A percentile compares a stretch with the other conserved stretches of the same genome.
Conservation (phyloP, 257 asterid species). For the Ballota nigra region DNA sequence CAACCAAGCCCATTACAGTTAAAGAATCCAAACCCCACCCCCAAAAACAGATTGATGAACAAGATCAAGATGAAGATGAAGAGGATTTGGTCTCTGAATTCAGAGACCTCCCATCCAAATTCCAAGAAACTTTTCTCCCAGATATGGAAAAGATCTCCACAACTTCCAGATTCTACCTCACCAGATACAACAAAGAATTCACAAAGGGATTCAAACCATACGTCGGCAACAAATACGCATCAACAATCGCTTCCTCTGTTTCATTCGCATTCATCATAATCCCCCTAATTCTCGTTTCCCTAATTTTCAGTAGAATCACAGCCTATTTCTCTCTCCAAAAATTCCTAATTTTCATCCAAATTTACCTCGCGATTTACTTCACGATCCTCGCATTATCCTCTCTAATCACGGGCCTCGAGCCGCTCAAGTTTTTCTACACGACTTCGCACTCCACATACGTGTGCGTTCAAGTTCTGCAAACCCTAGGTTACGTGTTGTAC, state of each 20-base stretch:
- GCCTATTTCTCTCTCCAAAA: conserved; percentile 86
- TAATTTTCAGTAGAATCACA: conserved; percentile 63
- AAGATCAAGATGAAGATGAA: conserved; percentile 42
- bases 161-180: conserved; percentile 62
- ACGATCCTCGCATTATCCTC: conserved; percentile 72
- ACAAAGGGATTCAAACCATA: conserved; percentile 79
- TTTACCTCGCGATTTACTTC: conserved; percentile 80
- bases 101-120: conserved; percentile 65
- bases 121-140: conserved; percentile 73
- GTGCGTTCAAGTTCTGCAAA: conserved; percentile 71
- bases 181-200: conserved; percentile 67
- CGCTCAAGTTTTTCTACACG: conserved; percentile 76
- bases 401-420: conserved; percentile 73
- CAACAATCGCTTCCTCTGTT: conserved; percentile 58
- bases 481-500: conserved; percentile 71
- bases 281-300: conserved; percentile 75
- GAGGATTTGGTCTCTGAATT: conserved; percentile 62
- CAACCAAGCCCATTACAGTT: conserved; percentile 34
- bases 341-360: conserved; percentile 74
- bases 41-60: conserved; percentile 31
- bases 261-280: conserved; percentile 68
- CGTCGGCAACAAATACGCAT: conserved; percentile 81
- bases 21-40: conserved; percentile 34
- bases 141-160: conserved; percentile 73
- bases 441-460: conserved; percentile 84